Conservation (phyloP, 2,329 filamentous ascomycete genomes). For the Colletotrichum sp. region DNA sequence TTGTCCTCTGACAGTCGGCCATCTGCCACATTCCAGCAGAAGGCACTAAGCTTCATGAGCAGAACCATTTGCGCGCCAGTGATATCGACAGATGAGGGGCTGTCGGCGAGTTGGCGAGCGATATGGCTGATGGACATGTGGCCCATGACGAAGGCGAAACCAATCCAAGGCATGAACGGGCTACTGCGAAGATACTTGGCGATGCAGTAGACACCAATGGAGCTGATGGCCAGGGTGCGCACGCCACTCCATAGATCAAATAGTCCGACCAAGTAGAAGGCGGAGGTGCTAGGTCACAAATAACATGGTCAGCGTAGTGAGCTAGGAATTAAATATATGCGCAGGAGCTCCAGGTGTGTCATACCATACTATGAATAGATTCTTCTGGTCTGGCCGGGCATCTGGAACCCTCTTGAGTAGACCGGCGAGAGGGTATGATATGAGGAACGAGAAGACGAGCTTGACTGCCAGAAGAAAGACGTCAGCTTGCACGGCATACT, state of each 20-base stretch:
- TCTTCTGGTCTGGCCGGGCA: constrained; percentile 81
- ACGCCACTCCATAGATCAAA: constrained; percentile 92
- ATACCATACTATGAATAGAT: constrained; percentile 82
- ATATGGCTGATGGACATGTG: constrained; percentile 95
- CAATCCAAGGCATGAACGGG: constrained; percentile 97
- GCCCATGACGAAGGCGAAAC: constrained; percentile 91
- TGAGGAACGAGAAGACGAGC: constrained; percentile 85
- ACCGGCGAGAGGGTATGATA: constrained; percentile 91
- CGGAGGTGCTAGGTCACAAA: constrained; percentile 62
- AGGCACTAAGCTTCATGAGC: constrained; percentile 95
- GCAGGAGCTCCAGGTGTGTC: constrained; percentile 16
- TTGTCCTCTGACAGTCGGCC: constrained; percentile 79
- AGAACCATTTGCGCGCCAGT: constrained; percentile 98
- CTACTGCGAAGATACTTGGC: constrained; percentile 79
- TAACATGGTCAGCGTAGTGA: not conserved
- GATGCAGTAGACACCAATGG: constrained; percentile 81
- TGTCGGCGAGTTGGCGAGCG: constrained; percentile 73
- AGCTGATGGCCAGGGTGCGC: constrained; percentile 78
- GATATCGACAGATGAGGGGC: constrained; percentile 77
- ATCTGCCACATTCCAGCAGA: constrained; percentile 98
- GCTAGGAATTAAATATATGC: not conserved
- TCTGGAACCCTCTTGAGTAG: constrained; percentile 91
- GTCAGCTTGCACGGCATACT: not conserved
- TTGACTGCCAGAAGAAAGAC: constrained; percentile 68
- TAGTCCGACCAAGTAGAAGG: constrained; percentile 92